These are phyloP conservation scores for Fraxinus cuspidata DNA, from an alignment of 257 asterid species.

Conservation along the genomic window DNA sequence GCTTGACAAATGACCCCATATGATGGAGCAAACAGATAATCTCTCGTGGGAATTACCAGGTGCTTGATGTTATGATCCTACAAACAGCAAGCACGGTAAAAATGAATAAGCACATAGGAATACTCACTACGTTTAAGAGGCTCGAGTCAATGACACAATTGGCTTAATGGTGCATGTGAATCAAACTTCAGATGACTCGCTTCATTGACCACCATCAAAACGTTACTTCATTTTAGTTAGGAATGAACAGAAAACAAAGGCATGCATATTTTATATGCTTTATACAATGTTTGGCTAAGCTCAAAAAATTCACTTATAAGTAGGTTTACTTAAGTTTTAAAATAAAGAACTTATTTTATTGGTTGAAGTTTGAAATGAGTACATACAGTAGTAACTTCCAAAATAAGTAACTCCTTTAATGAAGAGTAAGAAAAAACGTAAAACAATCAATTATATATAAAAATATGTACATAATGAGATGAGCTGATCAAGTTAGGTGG, in stretches of 20 bases:
- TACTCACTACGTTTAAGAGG: neutral
- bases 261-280: neutral
- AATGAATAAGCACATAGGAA: neutral
- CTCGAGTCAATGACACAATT: neutral
- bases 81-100: slow-evolving; percentile 19
- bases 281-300: neutral
- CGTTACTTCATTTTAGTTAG: neutral
- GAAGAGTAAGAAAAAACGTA: neutral
- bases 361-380: neutral
- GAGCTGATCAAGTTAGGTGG: neutral
- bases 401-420: neutral
- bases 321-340: neutral
- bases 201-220: neutral
- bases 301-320: neutral
- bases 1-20: slow-evolving; percentile 71
- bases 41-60: slow-evolving; percentile 94
- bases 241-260: neutral
- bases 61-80: slow-evolving; percentile 73
- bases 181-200: neutral
- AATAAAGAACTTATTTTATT: too few species aligned
- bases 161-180: neutral
- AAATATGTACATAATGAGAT: neutral
- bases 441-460: neutral
- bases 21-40: slow-evolving; percentile 93
- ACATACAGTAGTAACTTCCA: neutral